Percentiles rank a stretch among this genome's conserved stretches.
Evolutionary conservation across 768 basidiomycete genomes (phyloP).

Genomic region (Suillus plorans): DNA sequence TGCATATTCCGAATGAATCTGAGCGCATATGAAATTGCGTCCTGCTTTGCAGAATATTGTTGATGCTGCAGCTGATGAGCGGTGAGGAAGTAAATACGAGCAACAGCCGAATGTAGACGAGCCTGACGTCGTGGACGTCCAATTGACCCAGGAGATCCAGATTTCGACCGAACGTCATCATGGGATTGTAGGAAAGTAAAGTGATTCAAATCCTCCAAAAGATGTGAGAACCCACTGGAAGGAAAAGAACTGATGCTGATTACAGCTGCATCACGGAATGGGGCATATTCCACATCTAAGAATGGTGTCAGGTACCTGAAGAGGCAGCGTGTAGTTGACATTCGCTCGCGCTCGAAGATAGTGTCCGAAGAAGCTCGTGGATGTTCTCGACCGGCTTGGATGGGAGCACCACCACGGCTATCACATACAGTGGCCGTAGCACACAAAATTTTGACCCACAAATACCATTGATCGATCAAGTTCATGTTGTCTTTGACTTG

Average conservation of each 20-base stretch:
- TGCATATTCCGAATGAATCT: constrained; percentile 87
- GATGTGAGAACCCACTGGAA: constrained; percentile 68
- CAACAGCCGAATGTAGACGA: constrained; percentile 81
- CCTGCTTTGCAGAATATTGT: constrained; percentile 64
- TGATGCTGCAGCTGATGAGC: constrained; percentile 74
- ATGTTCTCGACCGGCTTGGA: constrained; percentile 61
- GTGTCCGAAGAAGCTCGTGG: constrained; percentile 68
- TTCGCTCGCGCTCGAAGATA: constrained; percentile 77
- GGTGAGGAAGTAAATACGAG: constrained; percentile 86
- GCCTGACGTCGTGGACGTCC: constrained; percentile 72
- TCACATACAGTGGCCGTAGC: constrained; percentile 75
- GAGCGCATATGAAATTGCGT: constrained; percentile 75
- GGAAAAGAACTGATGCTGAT: constrained; percentile 88
- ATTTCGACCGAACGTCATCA: constrained; percentile 58
- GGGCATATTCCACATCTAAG: constrained; percentile 79
- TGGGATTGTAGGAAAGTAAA: constrained; percentile 83
- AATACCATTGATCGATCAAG: constrained; percentile 75
- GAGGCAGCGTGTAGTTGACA: constrained; percentile 77
- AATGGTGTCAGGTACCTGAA: constrained; percentile 87
- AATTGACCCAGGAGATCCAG: constrained; percentile 39
- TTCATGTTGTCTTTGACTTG: constrained; percentile 55
- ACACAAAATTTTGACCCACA: constrained; percentile 85
- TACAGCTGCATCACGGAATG: constrained; percentile 85
- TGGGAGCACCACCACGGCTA: constrained; percentile 54
- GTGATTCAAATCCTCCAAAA: constrained; percentile 81